phyloP scores from a whole-genome alignment of 495 filamentous ascomycete genomes.

The Gamarada debralockiae region DNA sequence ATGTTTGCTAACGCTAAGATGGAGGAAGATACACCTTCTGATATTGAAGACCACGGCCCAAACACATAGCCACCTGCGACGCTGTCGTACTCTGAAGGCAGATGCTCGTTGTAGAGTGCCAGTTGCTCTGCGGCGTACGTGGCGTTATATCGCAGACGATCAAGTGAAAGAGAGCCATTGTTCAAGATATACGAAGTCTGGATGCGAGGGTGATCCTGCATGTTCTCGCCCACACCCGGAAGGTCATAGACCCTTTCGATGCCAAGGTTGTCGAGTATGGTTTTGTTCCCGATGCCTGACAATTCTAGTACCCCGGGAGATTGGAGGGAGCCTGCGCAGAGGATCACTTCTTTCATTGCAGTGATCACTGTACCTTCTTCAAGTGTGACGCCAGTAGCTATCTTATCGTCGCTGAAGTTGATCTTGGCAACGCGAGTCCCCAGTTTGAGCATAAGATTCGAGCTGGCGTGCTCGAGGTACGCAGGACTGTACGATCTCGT shows the following conservation, averaged over 20 bases:
- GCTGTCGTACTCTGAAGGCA: constrained; percentile 27
- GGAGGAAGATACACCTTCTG: constrained; percentile 5
- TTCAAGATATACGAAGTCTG: constrained; percentile 24
- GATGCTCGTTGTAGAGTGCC: constrained; percentile 8
- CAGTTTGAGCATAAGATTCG: constrained; percentile 44
- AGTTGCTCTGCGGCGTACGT: constrained; percentile 23
- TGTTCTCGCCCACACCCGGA: constrained; percentile 55
- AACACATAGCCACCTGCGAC: constrained; percentile 24
- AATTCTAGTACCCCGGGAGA: constrained; percentile 10
- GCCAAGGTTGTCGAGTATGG: constrained; percentile 39
- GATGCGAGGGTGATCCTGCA: constrained; percentile 48
- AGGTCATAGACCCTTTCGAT: constrained; percentile 51
- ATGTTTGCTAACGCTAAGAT: constrained; percentile 15
- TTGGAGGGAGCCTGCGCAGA: constrained; percentile 12
- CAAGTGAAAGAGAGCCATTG: constrained; percentile 16
- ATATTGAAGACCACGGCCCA: constrained; percentile 10
- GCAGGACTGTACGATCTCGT: constrained; percentile 35
- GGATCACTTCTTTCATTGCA: constrained; percentile 19
- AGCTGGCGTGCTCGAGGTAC: constrained; percentile 23
- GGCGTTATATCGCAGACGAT: constrained; percentile 24
- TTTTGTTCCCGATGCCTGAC: constrained; percentile 15
- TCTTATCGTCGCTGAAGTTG: constrained; percentile 30
- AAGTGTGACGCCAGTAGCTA: constrained; percentile 29
- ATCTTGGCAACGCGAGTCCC: constrained; percentile 42
- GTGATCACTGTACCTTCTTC: constrained; percentile 18